A percentile compares a stretch with the other conserved stretches of the same genome.
Evolutionary conservation across 2,329 filamentous ascomycete species (phyloP).

Genomic region (Beauveria asiatica): DNA sequence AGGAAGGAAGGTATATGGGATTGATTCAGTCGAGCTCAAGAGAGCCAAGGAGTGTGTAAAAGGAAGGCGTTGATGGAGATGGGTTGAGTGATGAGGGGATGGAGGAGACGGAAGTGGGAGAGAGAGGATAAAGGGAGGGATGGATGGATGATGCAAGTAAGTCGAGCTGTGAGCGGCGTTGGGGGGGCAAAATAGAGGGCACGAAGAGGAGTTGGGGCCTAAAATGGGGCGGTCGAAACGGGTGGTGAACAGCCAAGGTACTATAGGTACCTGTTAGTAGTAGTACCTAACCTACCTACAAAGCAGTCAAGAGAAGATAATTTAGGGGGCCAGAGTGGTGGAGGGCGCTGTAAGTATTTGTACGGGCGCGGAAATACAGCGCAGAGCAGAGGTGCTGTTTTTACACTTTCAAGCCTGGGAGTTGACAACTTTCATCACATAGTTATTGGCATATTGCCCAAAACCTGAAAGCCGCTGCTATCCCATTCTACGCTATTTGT

Average conservation of each 20-base stretch:
- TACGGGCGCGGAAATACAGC: too few species aligned
- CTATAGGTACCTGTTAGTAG: too few species aligned
- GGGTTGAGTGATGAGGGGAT: neutral
- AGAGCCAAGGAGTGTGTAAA: conserved; percentile 31
- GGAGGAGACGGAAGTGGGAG: neutral
- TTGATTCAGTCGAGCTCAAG: conserved; percentile 20
- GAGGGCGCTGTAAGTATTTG: too few species aligned
- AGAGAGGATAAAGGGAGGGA: conserved; percentile 5
- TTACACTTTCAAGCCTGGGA: too few species aligned
- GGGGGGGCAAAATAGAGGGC: neutral
- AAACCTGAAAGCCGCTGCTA: too few species aligned
- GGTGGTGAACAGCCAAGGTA: neutral
- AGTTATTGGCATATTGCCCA: too few species aligned
- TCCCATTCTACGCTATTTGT: too few species aligned
- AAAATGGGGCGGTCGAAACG: neutral
- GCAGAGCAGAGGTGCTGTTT: too few species aligned
- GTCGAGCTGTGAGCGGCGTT: neutral
- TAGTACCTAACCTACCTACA: too few species aligned
- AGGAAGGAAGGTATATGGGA: conserved; percentile 30
- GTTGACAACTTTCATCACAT: too few species aligned
- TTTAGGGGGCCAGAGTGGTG: neutral
- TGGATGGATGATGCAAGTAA: conserved; percentile 10
- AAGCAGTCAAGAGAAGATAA: neutral
- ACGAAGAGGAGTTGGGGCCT: neutral
- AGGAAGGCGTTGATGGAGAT: conserved; percentile 23